Evolutionary conservation across 345 rosid species (phyloP).

Genomic region (Eucalyptus virginea): DNA sequence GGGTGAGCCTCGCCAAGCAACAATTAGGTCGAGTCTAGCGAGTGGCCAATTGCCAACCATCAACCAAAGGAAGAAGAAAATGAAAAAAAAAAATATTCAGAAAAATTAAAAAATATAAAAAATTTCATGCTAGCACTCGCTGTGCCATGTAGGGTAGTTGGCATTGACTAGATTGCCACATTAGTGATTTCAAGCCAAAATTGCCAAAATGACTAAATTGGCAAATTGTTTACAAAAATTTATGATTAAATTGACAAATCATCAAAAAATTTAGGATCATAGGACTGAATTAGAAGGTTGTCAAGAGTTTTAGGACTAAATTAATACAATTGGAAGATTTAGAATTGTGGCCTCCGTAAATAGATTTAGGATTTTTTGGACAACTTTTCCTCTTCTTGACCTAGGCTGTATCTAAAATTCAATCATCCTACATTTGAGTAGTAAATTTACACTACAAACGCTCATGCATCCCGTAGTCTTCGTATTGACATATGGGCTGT

Average conservation of each 20-base stretch:
- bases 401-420: background rate
- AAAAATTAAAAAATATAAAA: no score
- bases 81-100: no score
- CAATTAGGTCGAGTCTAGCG: no score
- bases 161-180: no score
- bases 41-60: no score
- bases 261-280: background rate
- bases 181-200: no score
- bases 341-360: no score
- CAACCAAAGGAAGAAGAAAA: no score
- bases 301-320: background rate
- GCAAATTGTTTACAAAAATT: no score
- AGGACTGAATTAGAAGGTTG: background rate
- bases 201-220: no score
- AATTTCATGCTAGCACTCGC: fast-evolving
- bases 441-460: background rate
- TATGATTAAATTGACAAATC: background rate
- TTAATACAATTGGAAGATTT: background rate
- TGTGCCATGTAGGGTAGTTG: no score
- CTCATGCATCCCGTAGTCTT: background rate
- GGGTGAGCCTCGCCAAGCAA: no score
- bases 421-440: background rate
- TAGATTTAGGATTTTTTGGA: background rate
- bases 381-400: background rate
- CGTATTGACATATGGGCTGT: background rate